Conservation (phyloP, 768 basidiomycete species). For the Neoboletus brunneissimus region DNA sequence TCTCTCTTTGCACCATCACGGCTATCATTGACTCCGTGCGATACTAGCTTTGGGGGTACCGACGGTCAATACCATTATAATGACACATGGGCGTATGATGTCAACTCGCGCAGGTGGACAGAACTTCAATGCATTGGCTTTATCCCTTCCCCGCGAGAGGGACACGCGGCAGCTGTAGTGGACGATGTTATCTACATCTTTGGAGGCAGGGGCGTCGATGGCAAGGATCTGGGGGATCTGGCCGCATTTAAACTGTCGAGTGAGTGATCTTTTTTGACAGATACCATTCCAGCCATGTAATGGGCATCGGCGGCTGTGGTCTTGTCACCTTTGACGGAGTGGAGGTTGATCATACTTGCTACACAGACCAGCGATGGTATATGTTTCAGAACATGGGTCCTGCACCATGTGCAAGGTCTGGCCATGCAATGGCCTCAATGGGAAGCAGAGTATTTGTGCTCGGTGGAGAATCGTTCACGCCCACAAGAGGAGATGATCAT, state of each 20-base stretch:
- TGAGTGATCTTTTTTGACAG: conserved; percentile 42
- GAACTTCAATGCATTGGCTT: conserved; percentile 96
- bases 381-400: conserved; percentile 99
- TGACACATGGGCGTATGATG: conserved; percentile 95
- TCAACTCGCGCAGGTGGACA: conserved; percentile 76
- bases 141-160: conserved; percentile 93
- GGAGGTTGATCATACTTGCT: conserved; percentile 10
- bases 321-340: conserved; percentile 1
- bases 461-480: conserved; percentile 87
- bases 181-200: conserved; percentile 98
- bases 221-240: conserved; percentile 90
- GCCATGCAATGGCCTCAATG: conserved; percentile 97
- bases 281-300: neutral
- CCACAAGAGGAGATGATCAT: conserved; percentile 73
- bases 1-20: conserved; percentile 21
- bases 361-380: conserved; percentile 93
- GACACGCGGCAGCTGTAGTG: conserved; percentile 93
- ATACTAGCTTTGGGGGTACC: conserved; percentile 86
- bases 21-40: conserved; percentile 16
- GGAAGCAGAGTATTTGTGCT: conserved; percentile 88
- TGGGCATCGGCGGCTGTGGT: neutral
- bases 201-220: conserved; percentile 95
- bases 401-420: conserved; percentile 85
- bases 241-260: conserved; percentile 98
- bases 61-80: conserved; percentile 99